These are phyloP conservation scores for Fusarium duplospermum DNA, from an alignment of 2,329 filamentous ascomycete genomes.

Conservation along the genomic window DNA sequence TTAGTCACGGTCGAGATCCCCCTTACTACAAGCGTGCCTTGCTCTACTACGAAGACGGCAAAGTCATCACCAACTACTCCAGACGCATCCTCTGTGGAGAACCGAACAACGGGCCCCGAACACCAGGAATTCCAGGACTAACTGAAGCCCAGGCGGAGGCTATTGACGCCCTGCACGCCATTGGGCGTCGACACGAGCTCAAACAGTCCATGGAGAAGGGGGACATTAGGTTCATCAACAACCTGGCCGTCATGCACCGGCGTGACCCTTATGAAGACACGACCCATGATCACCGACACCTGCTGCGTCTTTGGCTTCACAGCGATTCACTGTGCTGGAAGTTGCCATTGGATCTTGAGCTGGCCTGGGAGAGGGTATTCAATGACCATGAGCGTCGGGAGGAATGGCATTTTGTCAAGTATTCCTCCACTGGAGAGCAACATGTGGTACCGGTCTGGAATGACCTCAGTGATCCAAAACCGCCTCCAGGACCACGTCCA, in stretches of 20 bases:
- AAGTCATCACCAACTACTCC: neutral
- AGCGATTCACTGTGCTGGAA: slow-evolving; percentile 58
- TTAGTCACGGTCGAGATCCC: slow-evolving; percentile 1
- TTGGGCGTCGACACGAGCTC: slow-evolving; percentile 54
- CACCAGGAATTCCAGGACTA: slow-evolving; percentile 60
- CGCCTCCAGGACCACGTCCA: neutral
- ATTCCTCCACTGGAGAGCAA: neutral
- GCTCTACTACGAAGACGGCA: neutral
- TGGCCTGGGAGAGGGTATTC: slow-evolving; percentile 63
- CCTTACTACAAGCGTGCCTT: slow-evolving; percentile 6
- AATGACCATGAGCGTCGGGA: slow-evolving; percentile 58
- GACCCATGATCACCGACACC: slow-evolving; percentile 39
- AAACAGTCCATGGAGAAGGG: slow-evolving; percentile 56
- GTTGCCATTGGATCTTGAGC: slow-evolving; percentile 53
- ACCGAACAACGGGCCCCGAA: neutral
- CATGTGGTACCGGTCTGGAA: neutral
- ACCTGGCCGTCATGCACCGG: slow-evolving; percentile 60
- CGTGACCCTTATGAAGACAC: slow-evolving; percentile 57
- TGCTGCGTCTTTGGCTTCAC: slow-evolving; percentile 56
- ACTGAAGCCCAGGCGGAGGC: slow-evolving; percentile 60
- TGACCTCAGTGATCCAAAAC: neutral
- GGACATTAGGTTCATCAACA: slow-evolving; percentile 64
- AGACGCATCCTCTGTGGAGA: slow-evolving; percentile 8
- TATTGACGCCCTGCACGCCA: slow-evolving; percentile 58
- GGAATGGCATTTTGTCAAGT: slow-evolving; percentile 41